phyloP scores from a whole-genome alignment of 352 stramenopile species.

The Globisporangium barbulae region DNA sequence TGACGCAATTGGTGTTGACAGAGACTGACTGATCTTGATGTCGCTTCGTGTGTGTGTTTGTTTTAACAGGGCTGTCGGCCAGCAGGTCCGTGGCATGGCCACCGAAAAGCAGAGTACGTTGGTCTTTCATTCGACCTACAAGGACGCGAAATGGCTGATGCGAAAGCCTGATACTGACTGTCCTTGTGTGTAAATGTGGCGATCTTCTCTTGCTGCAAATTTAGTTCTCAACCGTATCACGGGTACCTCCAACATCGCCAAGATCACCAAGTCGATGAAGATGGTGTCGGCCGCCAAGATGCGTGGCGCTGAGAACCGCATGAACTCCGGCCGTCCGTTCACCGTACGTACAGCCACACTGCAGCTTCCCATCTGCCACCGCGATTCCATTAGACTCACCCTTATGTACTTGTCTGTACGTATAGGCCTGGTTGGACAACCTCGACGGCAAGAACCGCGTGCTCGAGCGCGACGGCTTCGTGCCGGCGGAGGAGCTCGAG shows the following conservation, averaged over 20 bases:
- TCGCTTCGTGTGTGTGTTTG: conserved; percentile 7
- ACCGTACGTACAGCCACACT: conserved; percentile 21
- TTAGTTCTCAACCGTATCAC: conserved; percentile 94
- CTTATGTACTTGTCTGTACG: background rate
- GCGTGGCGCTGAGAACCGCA: conserved; percentile 93
- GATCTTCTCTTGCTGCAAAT: conserved; percentile 1
- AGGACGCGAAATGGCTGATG: background rate
- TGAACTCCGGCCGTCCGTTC: conserved; percentile 85
- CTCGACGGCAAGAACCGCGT: conserved; percentile 66
- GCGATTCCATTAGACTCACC: background rate
- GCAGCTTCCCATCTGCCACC: background rate
- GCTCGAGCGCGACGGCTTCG: conserved; percentile 87
- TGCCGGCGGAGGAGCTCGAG: conserved; percentile 79
- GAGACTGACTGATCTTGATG: background rate
- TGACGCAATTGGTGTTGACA: background rate
- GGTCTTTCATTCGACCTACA: background rate
- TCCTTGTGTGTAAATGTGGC: background rate
- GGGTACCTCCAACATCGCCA: conserved; percentile 99
- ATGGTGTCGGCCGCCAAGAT: conserved; percentile 99
- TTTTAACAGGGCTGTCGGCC: conserved; percentile 46
- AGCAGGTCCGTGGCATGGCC: conserved; percentile 93
- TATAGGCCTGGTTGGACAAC: conserved; percentile 76
- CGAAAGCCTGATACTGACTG: background rate
- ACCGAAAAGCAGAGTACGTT: conserved; percentile 97
- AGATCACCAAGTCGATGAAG: conserved; percentile 99